Evolutionary conservation across 2,329 filamentous ascomycete genomes (phyloP), one percentile per base, ranked within the genome.

Genomic region (Talaromyces sp.): DNA sequence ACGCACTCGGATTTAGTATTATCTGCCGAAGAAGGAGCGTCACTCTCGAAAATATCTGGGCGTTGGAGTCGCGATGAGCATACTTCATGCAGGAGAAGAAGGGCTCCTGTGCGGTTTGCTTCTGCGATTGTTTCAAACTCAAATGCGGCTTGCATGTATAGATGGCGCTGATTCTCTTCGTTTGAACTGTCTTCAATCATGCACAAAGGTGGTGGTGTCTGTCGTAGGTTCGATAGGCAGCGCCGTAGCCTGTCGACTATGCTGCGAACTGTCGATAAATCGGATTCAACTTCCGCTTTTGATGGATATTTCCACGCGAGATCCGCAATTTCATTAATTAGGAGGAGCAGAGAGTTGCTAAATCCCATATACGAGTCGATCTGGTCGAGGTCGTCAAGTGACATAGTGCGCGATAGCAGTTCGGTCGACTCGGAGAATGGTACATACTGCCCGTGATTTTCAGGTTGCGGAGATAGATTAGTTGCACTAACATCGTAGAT

Each of bases 301-400:
- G 68, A 44, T 65, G 28, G 4, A 65, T 61, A 23, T 60, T 57
- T 62, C 65, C 68, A 63, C 16, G 65, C 65, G n/a, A 70, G 64
- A 23, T 67, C 67, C 3, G 68, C 60, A 8, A 66, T 61, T 51
- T 68, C 64, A 33, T 69, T 65, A 42, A 70, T 69, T 8, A 69
- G 55, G 1, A 69, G 55, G 6, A 70, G 56, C n/a, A 70, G 66
- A 2, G 58, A 61, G 36, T 67, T 68, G 44, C 66, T 69, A 51
- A 70, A 67, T 3, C 68, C 68, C 68, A 68, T 69, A 53, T 70
- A 69, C 2, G 65, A 65, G 59, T 70, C 66, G 28, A 70, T 69
- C 7, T 62, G 65, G 33, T 70, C 64, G 2, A 66, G 57, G 28
- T 52, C 50, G 23, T 68, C 65, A 14, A 66, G 40, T 6, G 60